Conservation (phyloP, 1,139 yeast species). For the Blastobotrys raffinosifermentans region DNA sequence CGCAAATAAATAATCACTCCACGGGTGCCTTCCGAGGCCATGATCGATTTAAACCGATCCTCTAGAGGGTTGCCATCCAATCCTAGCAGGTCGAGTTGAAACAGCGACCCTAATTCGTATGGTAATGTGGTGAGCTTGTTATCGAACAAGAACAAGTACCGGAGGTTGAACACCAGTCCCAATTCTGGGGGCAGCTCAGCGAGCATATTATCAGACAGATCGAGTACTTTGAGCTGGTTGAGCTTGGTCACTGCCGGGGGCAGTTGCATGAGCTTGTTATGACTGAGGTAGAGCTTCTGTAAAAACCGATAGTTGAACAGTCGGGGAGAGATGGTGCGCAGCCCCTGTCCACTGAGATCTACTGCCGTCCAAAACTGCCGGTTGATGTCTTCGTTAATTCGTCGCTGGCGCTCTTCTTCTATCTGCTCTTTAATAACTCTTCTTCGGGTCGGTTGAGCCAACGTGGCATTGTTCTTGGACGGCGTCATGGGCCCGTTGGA, state of each 20-base stretch:
- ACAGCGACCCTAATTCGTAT: constrained; percentile 76
- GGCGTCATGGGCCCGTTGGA: constrained; percentile 37
- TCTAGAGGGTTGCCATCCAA: constrained; percentile 90
- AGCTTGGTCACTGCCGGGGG: constrained; percentile 70
- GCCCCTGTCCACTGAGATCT: constrained; percentile 87
- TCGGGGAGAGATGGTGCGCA: constrained; percentile 62
- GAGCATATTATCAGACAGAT: constrained; percentile 73
- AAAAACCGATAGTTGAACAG: constrained; percentile 78
- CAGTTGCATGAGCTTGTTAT: constrained; percentile 64
- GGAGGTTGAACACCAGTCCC: constrained; percentile 74
- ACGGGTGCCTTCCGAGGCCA: constrained; percentile 80
- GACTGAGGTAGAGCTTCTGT: constrained; percentile 80
- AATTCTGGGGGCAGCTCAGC: constrained; percentile 70
- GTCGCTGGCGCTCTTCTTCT: constrained; percentile 70
- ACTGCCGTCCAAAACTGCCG: constrained; percentile 91
- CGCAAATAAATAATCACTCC: constrained; percentile 75
- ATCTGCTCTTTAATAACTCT: constrained; percentile 52
- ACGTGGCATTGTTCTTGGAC: constrained; percentile 33
- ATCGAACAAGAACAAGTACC: constrained; percentile 82
- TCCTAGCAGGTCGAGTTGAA: constrained; percentile 81
- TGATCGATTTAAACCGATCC: constrained; percentile 53
- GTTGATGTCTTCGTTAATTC: constrained; percentile 62
- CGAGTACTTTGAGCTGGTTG: constrained; percentile 73
- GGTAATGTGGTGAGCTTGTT: constrained; percentile 75
- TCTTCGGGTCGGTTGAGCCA: constrained; percentile 31